These are phyloP conservation scores for Pseudogymnoascus sp. DNA, from an alignment of 2,329 filamentous ascomycete genomes.

Conservation along the genomic window DNA sequence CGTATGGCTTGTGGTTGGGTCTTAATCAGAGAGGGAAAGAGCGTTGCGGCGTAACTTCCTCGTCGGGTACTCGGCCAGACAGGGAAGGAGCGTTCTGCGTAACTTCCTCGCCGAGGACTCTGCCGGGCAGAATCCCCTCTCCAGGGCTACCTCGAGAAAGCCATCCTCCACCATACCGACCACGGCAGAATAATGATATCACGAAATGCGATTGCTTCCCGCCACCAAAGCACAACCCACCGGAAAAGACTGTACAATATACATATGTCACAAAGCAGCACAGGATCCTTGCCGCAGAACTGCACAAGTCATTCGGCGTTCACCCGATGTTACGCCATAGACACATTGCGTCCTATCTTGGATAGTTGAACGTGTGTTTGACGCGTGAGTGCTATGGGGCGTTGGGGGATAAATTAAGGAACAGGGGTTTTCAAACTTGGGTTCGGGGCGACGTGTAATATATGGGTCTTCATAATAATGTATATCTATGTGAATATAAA, in stretches of 20 bases:
- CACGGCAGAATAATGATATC: neutral
- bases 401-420: neutral
- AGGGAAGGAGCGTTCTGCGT: neutral
- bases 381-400: neutral
- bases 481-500: neutral
- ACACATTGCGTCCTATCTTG: neutral
- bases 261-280: neutral
- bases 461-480: neutral
- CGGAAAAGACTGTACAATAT: neutral
- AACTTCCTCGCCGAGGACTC: neutral
- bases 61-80: neutral
- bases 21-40: neutral
- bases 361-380: neutral
- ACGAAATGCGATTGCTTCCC: neutral
- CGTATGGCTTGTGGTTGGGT: neutral
- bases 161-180: neutral
- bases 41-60: neutral
- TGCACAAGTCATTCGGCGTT: too few species aligned
- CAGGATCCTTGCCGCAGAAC: neutral
- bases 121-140: neutral
- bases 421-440: neutral
- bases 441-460: neutral
- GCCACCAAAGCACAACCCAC: neutral
- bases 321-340: neutral
- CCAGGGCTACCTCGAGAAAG: neutral